These are phyloP conservation scores for Globisporangium recalcitrans DNA, from an alignment of 352 stramenopile species.

Conservation along the genomic window DNA sequence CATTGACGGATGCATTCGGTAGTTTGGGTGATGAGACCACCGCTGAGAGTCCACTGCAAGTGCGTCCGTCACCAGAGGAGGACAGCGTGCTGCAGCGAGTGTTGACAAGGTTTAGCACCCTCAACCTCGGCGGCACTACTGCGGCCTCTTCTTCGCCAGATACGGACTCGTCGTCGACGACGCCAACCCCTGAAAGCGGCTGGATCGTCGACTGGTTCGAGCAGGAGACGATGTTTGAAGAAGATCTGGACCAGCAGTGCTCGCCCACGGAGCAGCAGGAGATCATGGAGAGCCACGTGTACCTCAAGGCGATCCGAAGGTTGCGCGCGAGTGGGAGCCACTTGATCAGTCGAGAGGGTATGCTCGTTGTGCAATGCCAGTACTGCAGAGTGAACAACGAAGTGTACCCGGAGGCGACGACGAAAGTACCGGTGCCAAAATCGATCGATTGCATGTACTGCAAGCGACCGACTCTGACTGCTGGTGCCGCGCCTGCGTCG, in stretches of 20 bases:
- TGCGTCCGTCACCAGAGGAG: constrained; percentile 25
- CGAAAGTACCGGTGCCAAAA: constrained; percentile 46
- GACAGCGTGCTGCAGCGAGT: constrained; percentile 52
- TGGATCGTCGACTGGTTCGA: constrained; percentile 85
- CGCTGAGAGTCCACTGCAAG: constrained; percentile 6
- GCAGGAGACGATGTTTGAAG: constrained; percentile 89
- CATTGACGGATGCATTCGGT: not conserved
- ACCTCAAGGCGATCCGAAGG: constrained; percentile 61
- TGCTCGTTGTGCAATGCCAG: constrained; percentile 49
- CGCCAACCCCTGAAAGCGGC: not conserved
- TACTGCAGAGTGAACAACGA: constrained; percentile 57
- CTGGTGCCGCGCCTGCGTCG: constrained; percentile 27
- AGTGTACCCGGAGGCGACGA: constrained; percentile 55
- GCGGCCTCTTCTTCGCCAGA: not conserved
- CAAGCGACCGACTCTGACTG: constrained; percentile 35
- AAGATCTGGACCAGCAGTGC: constrained; percentile 79
- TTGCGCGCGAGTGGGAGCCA: constrained; percentile 31
- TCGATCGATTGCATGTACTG: constrained; percentile 72
- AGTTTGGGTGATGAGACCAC: not conserved
- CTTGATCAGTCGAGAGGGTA: constrained; percentile 37
- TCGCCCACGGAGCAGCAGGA: constrained; percentile 63
- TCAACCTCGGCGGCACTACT: constrained; percentile 11
- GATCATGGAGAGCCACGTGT: constrained; percentile 62
- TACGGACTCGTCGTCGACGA: constrained; percentile 6
- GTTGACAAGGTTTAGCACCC: constrained; percentile 31